Evolutionary conservation across 441 rosid genomes (phyloP).

Genomic region (Rhodomyrtus psidioides): DNA sequence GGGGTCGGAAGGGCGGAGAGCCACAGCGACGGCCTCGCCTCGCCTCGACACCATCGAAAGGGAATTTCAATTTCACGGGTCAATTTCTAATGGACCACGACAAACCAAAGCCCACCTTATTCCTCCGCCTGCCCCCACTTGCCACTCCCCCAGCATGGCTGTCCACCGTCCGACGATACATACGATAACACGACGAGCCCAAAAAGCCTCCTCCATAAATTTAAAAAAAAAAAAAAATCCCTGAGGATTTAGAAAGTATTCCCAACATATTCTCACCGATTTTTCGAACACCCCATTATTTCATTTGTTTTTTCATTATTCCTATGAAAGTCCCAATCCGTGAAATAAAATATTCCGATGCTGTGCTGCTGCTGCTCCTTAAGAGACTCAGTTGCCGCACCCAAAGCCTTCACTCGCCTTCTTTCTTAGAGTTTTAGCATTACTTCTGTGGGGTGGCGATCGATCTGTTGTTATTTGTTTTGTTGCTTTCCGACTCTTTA

Average conservation of each 20-base stretch:
- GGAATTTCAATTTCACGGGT: not conserved
- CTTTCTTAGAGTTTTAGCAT: too few species aligned
- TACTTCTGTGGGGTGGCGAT: too few species aligned
- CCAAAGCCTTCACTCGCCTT: too few species aligned
- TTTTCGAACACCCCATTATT: not conserved
- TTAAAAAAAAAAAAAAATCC: not conserved
- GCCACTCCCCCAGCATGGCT: not conserved
- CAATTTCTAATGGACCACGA: not conserved
- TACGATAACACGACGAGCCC: not conserved
- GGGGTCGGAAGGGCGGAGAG: not conserved
- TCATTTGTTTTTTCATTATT: not conserved
- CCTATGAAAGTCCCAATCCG: not conserved
- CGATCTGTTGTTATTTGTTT: too few species aligned
- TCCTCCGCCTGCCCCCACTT: not conserved
- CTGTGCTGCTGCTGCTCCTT: too few species aligned
- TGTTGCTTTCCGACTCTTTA: too few species aligned
- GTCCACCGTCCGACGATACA: not conserved
- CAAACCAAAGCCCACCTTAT: not conserved
- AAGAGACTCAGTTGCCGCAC: too few species aligned
- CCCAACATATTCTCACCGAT: not conserved
- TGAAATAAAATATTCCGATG: not conserved
- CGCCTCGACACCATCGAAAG: not conserved
- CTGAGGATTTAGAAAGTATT: not conserved
- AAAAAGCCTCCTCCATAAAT: too few species aligned
- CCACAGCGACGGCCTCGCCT: not conserved